Evolutionary conservation across 2,329 filamentous ascomycete species (phyloP).

Genomic region (Stachybotrys chlorohalonatus): DNA sequence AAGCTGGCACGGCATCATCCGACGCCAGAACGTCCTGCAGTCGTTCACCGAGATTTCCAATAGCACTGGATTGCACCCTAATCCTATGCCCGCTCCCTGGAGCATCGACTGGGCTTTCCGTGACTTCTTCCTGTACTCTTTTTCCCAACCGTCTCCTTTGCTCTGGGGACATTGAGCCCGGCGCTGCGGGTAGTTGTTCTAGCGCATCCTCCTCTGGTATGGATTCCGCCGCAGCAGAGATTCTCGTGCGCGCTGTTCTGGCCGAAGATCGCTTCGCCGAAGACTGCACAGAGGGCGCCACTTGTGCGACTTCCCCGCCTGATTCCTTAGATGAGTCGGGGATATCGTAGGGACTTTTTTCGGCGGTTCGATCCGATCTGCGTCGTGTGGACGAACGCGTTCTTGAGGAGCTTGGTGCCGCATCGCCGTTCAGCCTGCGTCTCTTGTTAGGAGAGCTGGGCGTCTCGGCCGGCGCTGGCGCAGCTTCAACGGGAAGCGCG

Average conservation of each 20-base stretch:
- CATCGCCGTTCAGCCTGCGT: slow-evolving; percentile 22
- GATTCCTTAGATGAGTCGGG: slow-evolving; percentile 20
- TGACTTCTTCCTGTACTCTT: slow-evolving; percentile 12
- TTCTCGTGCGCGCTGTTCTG: background rate
- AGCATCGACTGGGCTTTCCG: slow-evolving; percentile 42
- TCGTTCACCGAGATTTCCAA: slow-evolving; percentile 29
- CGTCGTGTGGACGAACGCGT: slow-evolving; percentile 4
- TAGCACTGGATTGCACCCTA: slow-evolving; percentile 24
- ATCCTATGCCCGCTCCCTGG: slow-evolving; percentile 46
- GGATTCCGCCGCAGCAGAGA: background rate
- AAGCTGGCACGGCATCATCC: slow-evolving; percentile 18
- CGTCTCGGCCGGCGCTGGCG: slow-evolving; percentile 25
- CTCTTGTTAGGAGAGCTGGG: slow-evolving; percentile 42
- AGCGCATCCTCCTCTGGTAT: slow-evolving; percentile 11
- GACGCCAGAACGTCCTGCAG: slow-evolving; percentile 29
- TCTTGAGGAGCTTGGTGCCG: slow-evolving; percentile 4
- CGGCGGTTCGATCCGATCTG: slow-evolving; percentile 9
- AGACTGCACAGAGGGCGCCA: background rate
- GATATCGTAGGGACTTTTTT: slow-evolving; percentile 17
- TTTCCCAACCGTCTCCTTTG: slow-evolving; percentile 5
- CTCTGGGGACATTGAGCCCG: slow-evolving; percentile 4
- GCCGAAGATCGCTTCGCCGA: background rate
- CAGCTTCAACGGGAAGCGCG: slow-evolving; percentile 13
- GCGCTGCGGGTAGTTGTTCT: slow-evolving; percentile 11
- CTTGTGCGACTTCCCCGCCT: slow-evolving; percentile 4